phyloP scores from a whole-genome alignment of 1,284 basidiomycete genomes.

The Heterobasidion annosum region DNA sequence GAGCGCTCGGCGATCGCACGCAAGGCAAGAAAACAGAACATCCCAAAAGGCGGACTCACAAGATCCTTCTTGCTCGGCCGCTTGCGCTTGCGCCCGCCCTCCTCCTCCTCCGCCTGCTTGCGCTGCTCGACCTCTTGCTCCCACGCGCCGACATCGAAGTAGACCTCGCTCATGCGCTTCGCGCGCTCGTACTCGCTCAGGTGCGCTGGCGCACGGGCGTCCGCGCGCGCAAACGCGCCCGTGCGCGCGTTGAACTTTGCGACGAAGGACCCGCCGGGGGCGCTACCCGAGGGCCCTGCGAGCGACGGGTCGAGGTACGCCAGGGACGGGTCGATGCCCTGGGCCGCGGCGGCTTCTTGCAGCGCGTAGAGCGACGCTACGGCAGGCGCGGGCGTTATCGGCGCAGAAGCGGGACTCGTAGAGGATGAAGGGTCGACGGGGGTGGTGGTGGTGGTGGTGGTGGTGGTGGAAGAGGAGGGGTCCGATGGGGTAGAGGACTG shows the following conservation, averaged over 20 bases:
- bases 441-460: constrained; percentile 13
- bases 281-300: constrained; percentile 28
- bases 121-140: constrained; percentile 60
- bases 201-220: constrained; percentile 65
- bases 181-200: constrained; percentile 77
- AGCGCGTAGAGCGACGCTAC: constrained; percentile 31
- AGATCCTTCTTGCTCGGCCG: constrained; percentile 80
- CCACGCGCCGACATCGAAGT: constrained; percentile 83
- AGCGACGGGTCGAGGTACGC: constrained; percentile 76
- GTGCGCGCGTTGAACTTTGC: constrained; percentile 84
- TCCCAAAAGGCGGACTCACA: constrained; percentile 31
- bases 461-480: constrained; percentile 14
- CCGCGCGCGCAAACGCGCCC: constrained; percentile 63
- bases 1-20: no score
- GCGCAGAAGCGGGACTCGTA: constrained; percentile 13
- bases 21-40: background rate
- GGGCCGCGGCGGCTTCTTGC: constrained; percentile 56
- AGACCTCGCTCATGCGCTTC: constrained; percentile 82
- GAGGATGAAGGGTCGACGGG: constrained; percentile 13
- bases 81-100: constrained; percentile 53
- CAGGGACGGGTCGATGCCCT: constrained; percentile 80
- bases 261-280: constrained; percentile 33
- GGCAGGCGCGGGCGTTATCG: constrained; percentile 16
- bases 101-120: constrained; percentile 45
- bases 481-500: constrained; percentile 21